A percentile compares a stretch with the other conserved stretches of the same genome.
These are phyloP conservation scores for Nematodospora valgi DNA, from an alignment of 805 yeast genomes.

Conservation along the genomic window DNA sequence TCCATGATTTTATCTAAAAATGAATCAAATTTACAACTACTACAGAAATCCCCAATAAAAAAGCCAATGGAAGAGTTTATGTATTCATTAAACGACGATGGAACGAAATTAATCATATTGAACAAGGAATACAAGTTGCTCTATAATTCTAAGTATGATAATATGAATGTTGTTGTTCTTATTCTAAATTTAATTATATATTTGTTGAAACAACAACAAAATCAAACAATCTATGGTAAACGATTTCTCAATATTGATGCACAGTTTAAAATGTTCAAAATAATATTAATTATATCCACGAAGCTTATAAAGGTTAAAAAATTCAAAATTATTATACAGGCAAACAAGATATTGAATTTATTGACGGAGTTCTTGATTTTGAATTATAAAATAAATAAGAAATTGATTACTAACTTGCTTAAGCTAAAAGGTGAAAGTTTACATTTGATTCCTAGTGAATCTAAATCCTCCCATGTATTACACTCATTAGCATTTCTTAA, in stretches of 20 bases:
- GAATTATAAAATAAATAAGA: slow-evolving; percentile 36
- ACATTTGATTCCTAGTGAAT: slow-evolving; percentile 1
- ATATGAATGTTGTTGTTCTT: slow-evolving; percentile 15
- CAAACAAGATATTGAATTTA: slow-evolving; percentile 19
- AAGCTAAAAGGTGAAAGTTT: slow-evolving; percentile 20
- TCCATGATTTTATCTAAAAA: slow-evolving; percentile 41
- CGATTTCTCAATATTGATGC: not conserved
- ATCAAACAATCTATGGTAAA: not conserved
- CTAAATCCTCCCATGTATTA: slow-evolving; percentile 14
- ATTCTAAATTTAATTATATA: slow-evolving; percentile 25
- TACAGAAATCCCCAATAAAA: not conserved
- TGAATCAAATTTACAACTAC: slow-evolving; percentile 27
- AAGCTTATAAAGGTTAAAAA: slow-evolving; percentile 25
- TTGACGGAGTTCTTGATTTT: slow-evolving; percentile 27
- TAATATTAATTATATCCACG: slow-evolving; percentile 26
- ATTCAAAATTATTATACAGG: slow-evolving; percentile 19
- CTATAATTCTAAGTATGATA: slow-evolving; percentile 8
- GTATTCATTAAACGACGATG: slow-evolving; percentile 18
- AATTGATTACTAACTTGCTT: slow-evolving; percentile 29
- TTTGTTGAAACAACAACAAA: slow-evolving; percentile 21
- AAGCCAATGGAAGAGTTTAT: not conserved
- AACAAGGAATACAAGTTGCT: slow-evolving; percentile 9
- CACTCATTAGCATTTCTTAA: slow-evolving; percentile 26
- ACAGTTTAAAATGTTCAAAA: slow-evolving; percentile 25
- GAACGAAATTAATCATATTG: slow-evolving; percentile 13